Evolutionary conservation across 345 rosid species (phyloP).

Genomic region (Eucalyptus guilfoylei): DNA sequence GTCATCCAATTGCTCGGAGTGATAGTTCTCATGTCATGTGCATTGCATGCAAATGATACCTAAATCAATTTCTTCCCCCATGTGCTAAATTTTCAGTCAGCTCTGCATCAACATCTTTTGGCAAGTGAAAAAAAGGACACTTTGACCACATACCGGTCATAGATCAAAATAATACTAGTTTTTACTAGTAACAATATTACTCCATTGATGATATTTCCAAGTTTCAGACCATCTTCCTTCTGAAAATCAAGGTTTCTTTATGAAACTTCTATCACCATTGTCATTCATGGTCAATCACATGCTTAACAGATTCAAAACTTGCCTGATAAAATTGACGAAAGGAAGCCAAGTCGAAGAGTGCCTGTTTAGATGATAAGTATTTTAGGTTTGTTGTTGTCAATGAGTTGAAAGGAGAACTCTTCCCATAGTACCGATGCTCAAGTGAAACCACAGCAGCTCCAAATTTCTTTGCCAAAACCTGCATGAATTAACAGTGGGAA

Average conservation of each 20-base stretch:
- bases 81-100: not conserved
- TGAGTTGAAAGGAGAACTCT: slow-evolving; percentile 71
- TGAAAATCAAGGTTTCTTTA: not conserved
- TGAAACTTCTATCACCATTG: not conserved
- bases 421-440: slow-evolving; percentile 94
- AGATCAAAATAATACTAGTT: not conserved
- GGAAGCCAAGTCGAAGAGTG: slow-evolving; percentile 79
- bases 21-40: not conserved
- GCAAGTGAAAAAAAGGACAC: not conserved
- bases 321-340: slow-evolving; percentile 84
- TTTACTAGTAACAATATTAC: not conserved
- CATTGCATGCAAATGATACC: not conserved
- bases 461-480: slow-evolving; percentile 90
- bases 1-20: not conserved
- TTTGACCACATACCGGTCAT: not conserved
- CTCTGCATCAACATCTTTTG: not conserved
- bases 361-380: slow-evolving; percentile 87
- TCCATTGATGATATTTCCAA: not conserved
- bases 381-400: slow-evolving; percentile 57
- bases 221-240: not conserved
- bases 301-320: not conserved
- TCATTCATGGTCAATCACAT: not conserved
- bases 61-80: not conserved
- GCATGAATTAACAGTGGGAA: not conserved
- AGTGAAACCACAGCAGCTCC: slow-evolving; percentile 93